A percentile compares a stretch with the other conserved stretches of the same genome.
Evolutionary conservation across 2,329 filamentous ascomycete species (phyloP).

Genomic region (Clonostachys byssicola): DNA sequence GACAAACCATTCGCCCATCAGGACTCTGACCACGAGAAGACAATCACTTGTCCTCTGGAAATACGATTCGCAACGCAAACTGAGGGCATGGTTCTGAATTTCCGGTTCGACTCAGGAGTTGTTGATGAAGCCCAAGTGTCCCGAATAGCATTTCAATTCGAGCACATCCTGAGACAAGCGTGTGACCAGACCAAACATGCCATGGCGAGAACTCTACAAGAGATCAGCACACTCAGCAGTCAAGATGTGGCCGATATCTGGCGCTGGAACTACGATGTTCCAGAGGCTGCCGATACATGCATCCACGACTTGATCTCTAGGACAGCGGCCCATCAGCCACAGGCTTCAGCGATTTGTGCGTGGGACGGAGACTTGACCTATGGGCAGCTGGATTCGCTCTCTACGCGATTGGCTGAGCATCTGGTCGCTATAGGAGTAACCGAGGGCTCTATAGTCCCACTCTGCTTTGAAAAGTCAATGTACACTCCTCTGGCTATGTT

Average conservation of each 20-base stretch:
- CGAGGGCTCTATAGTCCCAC: constrained; percentile 9
- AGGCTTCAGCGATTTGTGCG: constrained; percentile 7
- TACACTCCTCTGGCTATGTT: constrained; percentile 15
- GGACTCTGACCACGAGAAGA: constrained; percentile 1
- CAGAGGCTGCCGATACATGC: not conserved
- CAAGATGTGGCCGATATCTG: not conserved
- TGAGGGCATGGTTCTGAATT: too few relatives aligned
- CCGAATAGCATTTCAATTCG: not conserved
- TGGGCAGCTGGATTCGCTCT: constrained; percentile 11
- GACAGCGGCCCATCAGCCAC: not conserved
- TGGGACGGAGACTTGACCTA: constrained; percentile 18
- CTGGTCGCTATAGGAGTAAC: constrained; percentile 1
- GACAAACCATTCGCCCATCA: too few relatives aligned
- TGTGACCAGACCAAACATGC: too few relatives aligned
- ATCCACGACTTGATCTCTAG: not conserved
- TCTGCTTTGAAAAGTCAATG: constrained; percentile 18
- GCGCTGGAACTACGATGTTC: not conserved
- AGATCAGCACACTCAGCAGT: too few relatives aligned
- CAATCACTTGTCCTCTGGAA: too few relatives aligned
- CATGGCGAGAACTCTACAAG: too few relatives aligned
- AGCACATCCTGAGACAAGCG: not conserved
- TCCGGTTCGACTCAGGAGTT: too few relatives aligned
- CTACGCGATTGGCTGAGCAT: constrained; percentile 8
- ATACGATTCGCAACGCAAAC: too few relatives aligned
- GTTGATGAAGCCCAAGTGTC: too few relatives aligned